These are phyloP conservation scores for Curvularia hawaiiensis DNA, from an alignment of 2,329 filamentous ascomycete genomes.

Conservation along the genomic window DNA sequence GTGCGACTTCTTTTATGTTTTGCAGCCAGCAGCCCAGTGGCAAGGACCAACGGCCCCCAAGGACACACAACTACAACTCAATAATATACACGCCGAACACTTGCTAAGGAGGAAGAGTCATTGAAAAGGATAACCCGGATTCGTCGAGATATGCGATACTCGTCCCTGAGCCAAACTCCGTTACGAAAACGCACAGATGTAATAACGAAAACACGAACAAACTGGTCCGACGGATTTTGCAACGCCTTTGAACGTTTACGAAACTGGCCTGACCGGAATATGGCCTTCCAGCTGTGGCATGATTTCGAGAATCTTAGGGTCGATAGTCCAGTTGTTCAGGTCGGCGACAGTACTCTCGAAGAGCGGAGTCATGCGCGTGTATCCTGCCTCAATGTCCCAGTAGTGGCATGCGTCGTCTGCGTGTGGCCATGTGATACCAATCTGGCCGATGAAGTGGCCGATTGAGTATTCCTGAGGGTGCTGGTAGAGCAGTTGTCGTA, in stretches of 20 bases:
- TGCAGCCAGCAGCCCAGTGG: constrained; percentile 5
- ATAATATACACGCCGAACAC: constrained; percentile 1
- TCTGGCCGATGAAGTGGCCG: constrained; percentile 35
- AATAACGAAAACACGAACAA: not conserved
- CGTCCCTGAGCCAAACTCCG: constrained; percentile 10
- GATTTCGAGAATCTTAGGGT: constrained; percentile 41
- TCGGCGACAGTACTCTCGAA: constrained; percentile 42
- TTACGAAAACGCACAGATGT: constrained; percentile 1
- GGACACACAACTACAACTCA: not conserved
- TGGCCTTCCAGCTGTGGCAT: constrained; percentile 42
- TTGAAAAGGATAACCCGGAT: not conserved
- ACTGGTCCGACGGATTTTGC: not conserved
- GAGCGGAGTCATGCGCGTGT: constrained; percentile 40
- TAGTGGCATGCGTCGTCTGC: constrained; percentile 45
- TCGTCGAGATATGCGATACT: not conserved
- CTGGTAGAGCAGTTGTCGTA: constrained; percentile 42
- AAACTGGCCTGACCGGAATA: constrained; percentile 32
- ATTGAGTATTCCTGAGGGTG: constrained; percentile 39
- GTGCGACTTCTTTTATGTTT: not conserved
- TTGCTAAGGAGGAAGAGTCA: not conserved
- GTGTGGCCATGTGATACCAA: constrained; percentile 42
- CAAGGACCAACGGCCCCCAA: constrained; percentile 1
- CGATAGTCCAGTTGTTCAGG: constrained; percentile 41
- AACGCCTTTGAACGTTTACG: not conserved
- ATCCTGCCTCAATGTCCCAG: constrained; percentile 44